Evolutionary conservation across 306 rosid species (phyloP), one percentile per base, ranked within the genome.

Genomic region (Notholithocarpus densiflorus): DNA sequence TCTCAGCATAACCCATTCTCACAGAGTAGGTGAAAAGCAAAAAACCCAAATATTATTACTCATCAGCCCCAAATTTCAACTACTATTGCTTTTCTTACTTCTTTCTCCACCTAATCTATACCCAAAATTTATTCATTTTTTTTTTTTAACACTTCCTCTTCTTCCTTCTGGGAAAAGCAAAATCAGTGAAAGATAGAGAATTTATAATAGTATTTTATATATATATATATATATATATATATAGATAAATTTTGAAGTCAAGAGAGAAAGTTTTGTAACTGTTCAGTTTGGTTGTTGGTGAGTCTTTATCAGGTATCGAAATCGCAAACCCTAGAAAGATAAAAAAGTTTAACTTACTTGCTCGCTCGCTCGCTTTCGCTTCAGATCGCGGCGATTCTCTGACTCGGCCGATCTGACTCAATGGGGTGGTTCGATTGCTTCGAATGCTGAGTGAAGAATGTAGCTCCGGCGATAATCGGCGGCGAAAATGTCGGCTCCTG

Each of bases 401-500:
- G 4, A 26, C 20, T 19, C 79, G 65, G 57, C 77, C 80, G 90
- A 89, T 89, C 90, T 85, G 81, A 84, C 71, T 61, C 71, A 66
- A 53, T 82, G 65, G 68, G 79, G 68, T 80, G 72, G 13, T 71
- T 79, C 18, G 40, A 86, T 85, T 84, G 85, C 31, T 73, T 40
- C 45, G 27, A 75, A 60, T 23, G 14, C n/a, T 68, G 45, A 69
- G 78, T 75, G 57, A 43, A 76, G 81, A 53, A 48, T 18, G 76
- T 60, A 74, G 76, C 72, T 76, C 72, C 71, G 37, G 76, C 77
- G 81, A 40, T 77, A 60, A 61, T 81, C 74, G 85, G 78, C 74
- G 85, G 78, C 45, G 85, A 78, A 87, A 89, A 94, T 95, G 99
- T 89, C 99, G 74, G 92, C 98, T 83, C 80, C 99, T 60, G 84